Percentiles rank a stretch among this genome's conserved stretches.
Conservation (phyloP, 2,329 filamentous ascomycete genomes). For the Colletotrichum cereale region DNA sequence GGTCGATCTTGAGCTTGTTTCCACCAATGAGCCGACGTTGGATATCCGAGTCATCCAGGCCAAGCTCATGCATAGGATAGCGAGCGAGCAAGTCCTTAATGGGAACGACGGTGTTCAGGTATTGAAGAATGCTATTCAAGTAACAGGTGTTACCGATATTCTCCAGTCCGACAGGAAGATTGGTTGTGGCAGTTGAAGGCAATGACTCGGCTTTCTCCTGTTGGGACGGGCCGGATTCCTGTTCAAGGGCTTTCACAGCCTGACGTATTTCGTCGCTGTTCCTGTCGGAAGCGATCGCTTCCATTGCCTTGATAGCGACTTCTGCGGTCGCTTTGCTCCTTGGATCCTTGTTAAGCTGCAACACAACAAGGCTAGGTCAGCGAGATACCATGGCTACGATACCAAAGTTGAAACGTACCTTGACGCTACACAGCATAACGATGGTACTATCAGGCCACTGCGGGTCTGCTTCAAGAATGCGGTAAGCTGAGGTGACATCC, state of each 20-base stretch:
- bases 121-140: conserved; percentile 95
- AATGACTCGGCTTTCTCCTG: neutral
- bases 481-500: conserved; percentile 31
- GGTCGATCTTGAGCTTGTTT: conserved; percentile 62
- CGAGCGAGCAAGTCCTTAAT: conserved; percentile 84
- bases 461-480: conserved; percentile 26
- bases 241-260: conserved; percentile 7
- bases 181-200: conserved; percentile 8
- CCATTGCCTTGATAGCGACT: conserved; percentile 29
- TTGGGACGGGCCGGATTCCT: conserved; percentile 1
- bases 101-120: conserved; percentile 89
- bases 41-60: conserved; percentile 73
- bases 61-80: conserved; percentile 78
- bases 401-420: conserved; percentile 9
- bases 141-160: conserved; percentile 99
- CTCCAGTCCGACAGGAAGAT: conserved; percentile 84
- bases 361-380: neutral
- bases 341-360: conserved; percentile 28
- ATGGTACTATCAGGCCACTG: conserved; percentile 30
- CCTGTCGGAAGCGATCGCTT: conserved; percentile 24
- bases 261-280: conserved; percentile 26
- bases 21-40: conserved; percentile 81
- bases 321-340: conserved; percentile 20
- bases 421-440: conserved; percentile 30
- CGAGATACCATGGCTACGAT: neutral